Conservation (phyloP, 345 rosid species). For the Populus tremula region DNA sequence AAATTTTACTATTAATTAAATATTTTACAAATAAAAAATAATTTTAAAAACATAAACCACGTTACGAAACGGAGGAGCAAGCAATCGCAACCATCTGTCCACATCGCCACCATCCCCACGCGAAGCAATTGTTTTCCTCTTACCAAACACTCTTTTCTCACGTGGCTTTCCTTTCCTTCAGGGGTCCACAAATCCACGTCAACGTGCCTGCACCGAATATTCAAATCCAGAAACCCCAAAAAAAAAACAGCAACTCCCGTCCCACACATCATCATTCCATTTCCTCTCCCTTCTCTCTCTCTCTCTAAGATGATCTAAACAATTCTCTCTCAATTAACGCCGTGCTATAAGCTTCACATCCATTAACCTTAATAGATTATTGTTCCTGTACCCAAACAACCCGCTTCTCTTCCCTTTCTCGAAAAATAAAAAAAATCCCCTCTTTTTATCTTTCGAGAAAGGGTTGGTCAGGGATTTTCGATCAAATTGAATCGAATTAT, state of each 20-base stretch:
- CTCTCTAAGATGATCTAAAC: not conserved
- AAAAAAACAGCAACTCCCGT: not conserved
- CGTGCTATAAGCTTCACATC: not conserved
- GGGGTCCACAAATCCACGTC: not conserved
- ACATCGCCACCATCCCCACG: not conserved
- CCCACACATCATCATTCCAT: not conserved
- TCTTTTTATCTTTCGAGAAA: conserved; percentile 2
- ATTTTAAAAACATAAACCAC: too few relatives aligned
- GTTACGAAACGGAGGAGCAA: too few relatives aligned
- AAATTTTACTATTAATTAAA: too few relatives aligned
- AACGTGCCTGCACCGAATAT: conserved; percentile 8
- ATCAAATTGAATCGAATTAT: not conserved
- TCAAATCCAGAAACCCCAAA: not conserved
- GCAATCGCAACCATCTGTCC: too few relatives aligned
- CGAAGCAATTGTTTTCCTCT: not conserved
- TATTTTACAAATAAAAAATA: too few relatives aligned
- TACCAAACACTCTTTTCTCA: not conserved
- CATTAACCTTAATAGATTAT: not conserved
- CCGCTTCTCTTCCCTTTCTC: not conserved
- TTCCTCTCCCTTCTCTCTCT: not conserved
- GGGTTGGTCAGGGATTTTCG: not conserved
- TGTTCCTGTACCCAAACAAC: not conserved
- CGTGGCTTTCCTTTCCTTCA: not conserved
- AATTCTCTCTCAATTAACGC: not conserved
- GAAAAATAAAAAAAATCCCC: not conserved